Percentiles rank a stretch among this genome's conserved stretches.
phyloP scores from a whole-genome alignment of 1,139 yeast genomes.

The Scheffersomyces titani region DNA sequence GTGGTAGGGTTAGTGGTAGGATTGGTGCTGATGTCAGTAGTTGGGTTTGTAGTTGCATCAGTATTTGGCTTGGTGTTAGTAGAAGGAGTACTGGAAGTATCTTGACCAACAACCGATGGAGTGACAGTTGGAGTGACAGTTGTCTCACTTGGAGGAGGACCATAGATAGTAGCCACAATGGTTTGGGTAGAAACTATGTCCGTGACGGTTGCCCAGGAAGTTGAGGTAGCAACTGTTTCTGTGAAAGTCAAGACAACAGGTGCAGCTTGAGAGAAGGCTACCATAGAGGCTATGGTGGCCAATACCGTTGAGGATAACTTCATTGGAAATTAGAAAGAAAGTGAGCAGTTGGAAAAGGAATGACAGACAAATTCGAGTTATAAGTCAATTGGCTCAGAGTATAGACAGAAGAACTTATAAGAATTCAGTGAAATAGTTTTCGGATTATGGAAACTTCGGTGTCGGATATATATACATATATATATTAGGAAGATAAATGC shows the following conservation, averaged over 20 bases:
- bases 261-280: constrained; percentile 28
- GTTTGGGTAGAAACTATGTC: constrained; percentile 15
- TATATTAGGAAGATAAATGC: not conserved
- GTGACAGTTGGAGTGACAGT: constrained; percentile 1
- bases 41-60: not conserved
- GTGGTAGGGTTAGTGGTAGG: constrained; percentile 5
- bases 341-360: constrained; percentile 13
- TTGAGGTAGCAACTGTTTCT: constrained; percentile 22
- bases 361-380: not conserved
- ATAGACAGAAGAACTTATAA: not conserved
- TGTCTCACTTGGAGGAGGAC: constrained; percentile 12
- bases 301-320: constrained; percentile 5
- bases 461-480: not conserved
- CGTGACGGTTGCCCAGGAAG: constrained; percentile 23
- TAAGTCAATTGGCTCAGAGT: not conserved
- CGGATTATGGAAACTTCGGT: not conserved
- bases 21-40: not conserved
- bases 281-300: constrained; percentile 15
- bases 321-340: constrained; percentile 15
- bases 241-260: constrained; percentile 29
- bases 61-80: not conserved
- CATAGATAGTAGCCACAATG: constrained; percentile 7
- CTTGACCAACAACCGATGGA: not conserved
- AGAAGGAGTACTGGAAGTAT: constrained; percentile 4
- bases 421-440: not conserved